Evolutionary conservation across 345 rosid genomes (phyloP), one percentile per base, ranked within the genome.

Genomic region (Nasturtium officinale): DNA sequence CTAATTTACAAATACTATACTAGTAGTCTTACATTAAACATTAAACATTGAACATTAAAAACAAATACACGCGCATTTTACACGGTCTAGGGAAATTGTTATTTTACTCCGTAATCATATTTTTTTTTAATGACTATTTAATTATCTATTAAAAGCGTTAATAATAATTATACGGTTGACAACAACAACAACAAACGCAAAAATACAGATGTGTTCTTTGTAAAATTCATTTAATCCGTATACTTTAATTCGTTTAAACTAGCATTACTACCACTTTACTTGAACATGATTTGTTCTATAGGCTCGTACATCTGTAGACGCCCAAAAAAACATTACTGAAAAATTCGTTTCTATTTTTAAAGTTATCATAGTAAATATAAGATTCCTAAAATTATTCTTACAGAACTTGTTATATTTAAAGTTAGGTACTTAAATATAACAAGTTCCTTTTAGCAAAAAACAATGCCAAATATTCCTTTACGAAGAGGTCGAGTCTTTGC

Each of bases 11-110:
- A 51, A 51, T 61, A 38, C 60, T 71, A 33, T 60, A 50, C 13
- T 16, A 15, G 69, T 23, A 23, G 25, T 23, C 25, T n/a, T n/a
- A n/a, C n/a, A n/a, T n/a, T n/a, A n/a, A n/a, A n/a, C n/a, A n/a
- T n/a, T n/a, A n/a, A n/a, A n/a, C n/a, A n/a, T n/a, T n/a, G n/a
- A n/a, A n/a, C 2, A 61, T 18, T 25, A 3, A 47, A 57, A 65
- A 35, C 53, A 74, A 65, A 74, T 53, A 67, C 35, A 28, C 67
- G 5, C 73, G 61, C 62, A 50, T 29, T 50, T 10, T 67, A 74
- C 73, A 50, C 73, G 67, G 72, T 74, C 20, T 9, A 13, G 5
- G 18, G 17, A 59, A 35, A 25, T 33, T 2, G 1, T 20, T 40
- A 40, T 26, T 38, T 72, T 15, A 52, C 47, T 1, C 1, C 10